phyloP scores from a whole-genome alignment of 192 early-diverging fungal genomes.

The Globomyces pollinis-pini region DNA sequence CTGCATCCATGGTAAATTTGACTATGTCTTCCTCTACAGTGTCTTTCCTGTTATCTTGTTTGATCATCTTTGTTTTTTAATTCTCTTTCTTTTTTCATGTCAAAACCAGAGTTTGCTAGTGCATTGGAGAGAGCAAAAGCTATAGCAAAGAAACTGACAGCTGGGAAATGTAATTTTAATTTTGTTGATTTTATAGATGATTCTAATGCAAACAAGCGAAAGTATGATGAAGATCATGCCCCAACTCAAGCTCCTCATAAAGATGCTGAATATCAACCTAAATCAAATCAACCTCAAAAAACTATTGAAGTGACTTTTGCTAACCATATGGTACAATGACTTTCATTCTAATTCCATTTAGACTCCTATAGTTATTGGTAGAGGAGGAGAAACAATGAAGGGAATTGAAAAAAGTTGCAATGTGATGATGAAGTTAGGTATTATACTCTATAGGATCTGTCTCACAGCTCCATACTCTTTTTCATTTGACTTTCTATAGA shows the following conservation, averaged over 20 bases:
- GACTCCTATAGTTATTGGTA: conserved; percentile 70
- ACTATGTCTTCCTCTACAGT: no score
- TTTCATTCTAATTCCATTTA: conserved; percentile 38
- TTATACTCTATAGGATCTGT: no score
- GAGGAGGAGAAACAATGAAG: conserved; percentile 63
- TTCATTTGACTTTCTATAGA: no score
- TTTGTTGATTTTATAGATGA: not conserved
- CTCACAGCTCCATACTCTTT: no score
- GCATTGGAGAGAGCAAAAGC: conserved; percentile 70
- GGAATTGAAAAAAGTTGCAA: conserved; percentile 61
- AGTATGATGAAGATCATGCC: not conserved
- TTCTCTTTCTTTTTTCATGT: no score
- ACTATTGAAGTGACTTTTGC: conserved; percentile 1
- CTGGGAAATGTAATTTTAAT: not conserved
- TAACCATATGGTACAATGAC: not conserved
- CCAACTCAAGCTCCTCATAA: not conserved
- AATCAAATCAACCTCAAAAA: not conserved
- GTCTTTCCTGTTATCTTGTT: no score
- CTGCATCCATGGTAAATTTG: no score
- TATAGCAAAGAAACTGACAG: conserved; percentile 40
- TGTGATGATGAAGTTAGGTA: conserved; percentile 56
- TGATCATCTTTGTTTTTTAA: no score
- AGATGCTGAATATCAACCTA: not conserved
- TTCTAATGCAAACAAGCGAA: not conserved
- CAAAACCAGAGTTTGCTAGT: conserved; percentile 42